Conservation (phyloP, 176 grass and related monocot genomes). For the Alloteropsis semialata region DNA sequence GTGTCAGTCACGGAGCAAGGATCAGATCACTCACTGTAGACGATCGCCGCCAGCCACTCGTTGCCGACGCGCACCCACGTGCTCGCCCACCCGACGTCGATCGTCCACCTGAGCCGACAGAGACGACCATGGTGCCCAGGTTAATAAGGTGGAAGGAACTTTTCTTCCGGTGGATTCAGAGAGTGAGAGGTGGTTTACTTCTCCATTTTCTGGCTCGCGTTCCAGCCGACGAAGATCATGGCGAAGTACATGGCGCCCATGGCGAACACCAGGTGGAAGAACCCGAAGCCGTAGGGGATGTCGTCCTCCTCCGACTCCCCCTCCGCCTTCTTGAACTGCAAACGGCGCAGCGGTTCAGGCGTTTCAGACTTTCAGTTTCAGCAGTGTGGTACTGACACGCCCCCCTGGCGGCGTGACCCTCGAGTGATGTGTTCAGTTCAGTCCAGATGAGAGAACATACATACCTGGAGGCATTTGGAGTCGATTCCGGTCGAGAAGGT, state of each 20-base stretch:
- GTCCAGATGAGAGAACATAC: neutral
- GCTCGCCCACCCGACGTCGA: constrained; percentile 95
- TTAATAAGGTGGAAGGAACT: neutral
- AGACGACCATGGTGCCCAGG: neutral
- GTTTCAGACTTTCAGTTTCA: neutral
- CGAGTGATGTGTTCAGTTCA: neutral
- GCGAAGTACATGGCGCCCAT: constrained; percentile 99
- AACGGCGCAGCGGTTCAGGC: neutral
- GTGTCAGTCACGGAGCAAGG: no score
- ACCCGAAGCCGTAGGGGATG: constrained; percentile 80
- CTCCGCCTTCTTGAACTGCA: constrained; percentile 81
- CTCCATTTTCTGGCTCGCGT: constrained; percentile 61
- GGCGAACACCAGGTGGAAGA: constrained; percentile 98
- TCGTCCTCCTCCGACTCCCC: constrained; percentile 63
- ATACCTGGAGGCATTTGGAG: constrained; percentile 83
- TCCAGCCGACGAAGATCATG: constrained; percentile 97
- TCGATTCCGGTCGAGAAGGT: constrained; percentile 96
- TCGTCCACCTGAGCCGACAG: constrained; percentile 61
- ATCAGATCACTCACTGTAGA: constrained; percentile 58
- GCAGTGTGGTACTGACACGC: neutral
- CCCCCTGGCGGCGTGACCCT: no score
- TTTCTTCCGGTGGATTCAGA: neutral
- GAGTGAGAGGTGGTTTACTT: constrained; percentile 27
- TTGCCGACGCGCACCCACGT: constrained; percentile 87
- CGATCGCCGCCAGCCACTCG: constrained; percentile 81